A percentile compares a stretch with the other conserved stretches of the same genome.
Conservation (phyloP, 257 asterid genomes). For the Fraxinus quadrangulata region DNA sequence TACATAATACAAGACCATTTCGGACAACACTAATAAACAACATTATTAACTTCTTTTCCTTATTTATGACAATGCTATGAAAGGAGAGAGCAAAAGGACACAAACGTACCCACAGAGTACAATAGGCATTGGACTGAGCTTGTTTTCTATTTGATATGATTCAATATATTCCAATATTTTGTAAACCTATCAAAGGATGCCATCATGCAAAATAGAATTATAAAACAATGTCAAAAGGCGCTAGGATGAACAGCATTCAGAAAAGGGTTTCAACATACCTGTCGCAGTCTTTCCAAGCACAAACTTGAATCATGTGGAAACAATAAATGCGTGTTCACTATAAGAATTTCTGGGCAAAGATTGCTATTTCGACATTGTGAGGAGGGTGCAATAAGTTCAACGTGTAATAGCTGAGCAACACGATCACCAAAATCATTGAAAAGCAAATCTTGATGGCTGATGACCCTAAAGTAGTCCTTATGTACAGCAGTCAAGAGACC, state of each 20-base stretch:
- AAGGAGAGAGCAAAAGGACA: not conserved
- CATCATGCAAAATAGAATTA: not conserved
- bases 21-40: not conserved
- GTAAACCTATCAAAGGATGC: slow-evolving; percentile 58
- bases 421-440: slow-evolving; percentile 99
- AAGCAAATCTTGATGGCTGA: slow-evolving; percentile 78
- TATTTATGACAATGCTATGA: not conserved
- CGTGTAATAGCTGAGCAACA: slow-evolving; percentile 96
- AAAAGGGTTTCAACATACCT: slow-evolving; percentile 47
- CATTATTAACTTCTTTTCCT: not conserved
- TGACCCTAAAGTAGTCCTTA: slow-evolving; percentile 77
- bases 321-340: slow-evolving; percentile 89
- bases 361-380: slow-evolving; percentile 47
- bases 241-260: not conserved
- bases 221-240: not conserved
- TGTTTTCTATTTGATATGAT: slow-evolving; percentile 84
- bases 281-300: slow-evolving; percentile 92
- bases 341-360: slow-evolving; percentile 83
- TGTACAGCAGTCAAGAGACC: slow-evolving; percentile 94
- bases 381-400: slow-evolving; percentile 66
- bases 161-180: slow-evolving; percentile 84
- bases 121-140: slow-evolving; percentile 89
- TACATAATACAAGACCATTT: not conserved
- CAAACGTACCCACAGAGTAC: slow-evolving; percentile 81
- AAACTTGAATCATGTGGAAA: slow-evolving; percentile 94